phyloP scores from a whole-genome alignment of 176 grass and related monocot genomes.

The Sorghum bicolor region DNA sequence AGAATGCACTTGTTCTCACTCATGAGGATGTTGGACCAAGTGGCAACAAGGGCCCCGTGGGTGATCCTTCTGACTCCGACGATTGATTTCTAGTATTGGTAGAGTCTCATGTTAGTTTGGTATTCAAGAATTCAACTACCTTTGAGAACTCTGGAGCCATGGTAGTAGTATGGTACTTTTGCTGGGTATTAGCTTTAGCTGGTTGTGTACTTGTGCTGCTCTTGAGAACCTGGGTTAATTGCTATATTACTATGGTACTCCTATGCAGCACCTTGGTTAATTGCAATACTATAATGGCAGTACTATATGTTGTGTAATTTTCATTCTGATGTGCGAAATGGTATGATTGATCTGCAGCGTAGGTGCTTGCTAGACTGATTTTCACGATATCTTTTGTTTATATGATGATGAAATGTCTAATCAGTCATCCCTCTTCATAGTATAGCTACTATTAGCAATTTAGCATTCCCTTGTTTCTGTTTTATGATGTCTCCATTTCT shows the following conservation, averaged over 20 bases:
- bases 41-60: not conserved
- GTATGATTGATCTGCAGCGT: not conserved
- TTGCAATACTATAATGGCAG: not conserved
- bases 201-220: not conserved
- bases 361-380: not conserved
- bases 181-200: not conserved
- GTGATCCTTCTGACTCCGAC: not conserved
- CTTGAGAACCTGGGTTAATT: not conserved
- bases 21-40: not conserved
- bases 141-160: not conserved
- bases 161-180: not conserved
- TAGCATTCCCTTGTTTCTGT: not conserved
- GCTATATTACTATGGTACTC: not conserved
- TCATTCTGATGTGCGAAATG: not conserved
- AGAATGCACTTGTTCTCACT: not conserved
- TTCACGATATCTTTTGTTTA: too few species aligned
- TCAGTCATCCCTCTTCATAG: too few species aligned
- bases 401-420: too few species aligned
- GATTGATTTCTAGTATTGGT: not conserved
- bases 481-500: not conserved
- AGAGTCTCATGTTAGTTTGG: not conserved
- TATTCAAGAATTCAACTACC: not conserved
- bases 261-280: not conserved
- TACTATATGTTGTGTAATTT: not conserved
- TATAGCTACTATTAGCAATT: not conserved